These are phyloP conservation scores for Solanum tacnaense DNA, from an alignment of 257 asterid species.

Conservation along the genomic window DNA sequence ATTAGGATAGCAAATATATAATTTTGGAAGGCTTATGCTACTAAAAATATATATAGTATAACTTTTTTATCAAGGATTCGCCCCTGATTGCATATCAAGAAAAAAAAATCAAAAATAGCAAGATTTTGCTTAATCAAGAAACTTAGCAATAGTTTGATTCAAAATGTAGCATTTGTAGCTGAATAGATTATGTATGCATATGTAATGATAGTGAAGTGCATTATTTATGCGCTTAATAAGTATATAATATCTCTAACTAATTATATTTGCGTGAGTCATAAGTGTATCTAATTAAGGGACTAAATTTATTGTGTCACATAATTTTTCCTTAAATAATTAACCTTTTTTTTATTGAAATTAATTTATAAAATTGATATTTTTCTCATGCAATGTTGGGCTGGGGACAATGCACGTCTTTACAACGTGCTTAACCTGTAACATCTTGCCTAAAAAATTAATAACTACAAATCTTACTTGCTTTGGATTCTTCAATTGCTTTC, in stretches of 20 bases:
- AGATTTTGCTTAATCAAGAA: not conserved
- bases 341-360: not conserved
- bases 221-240: not conserved
- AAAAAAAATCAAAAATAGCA: not conserved
- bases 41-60: too few species aligned
- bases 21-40: not conserved
- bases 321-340: not conserved
- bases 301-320: not conserved
- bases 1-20: not conserved
- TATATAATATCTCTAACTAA: not conserved
- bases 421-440: not conserved
- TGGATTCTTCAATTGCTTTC: not conserved
- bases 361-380: not conserved
- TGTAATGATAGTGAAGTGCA: not conserved
- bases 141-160: not conserved
- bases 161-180: not conserved
- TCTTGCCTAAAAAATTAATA: not conserved
- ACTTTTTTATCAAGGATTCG: accelerated
- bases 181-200: not conserved
- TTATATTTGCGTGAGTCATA: not conserved
- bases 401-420: not conserved
- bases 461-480: not conserved
- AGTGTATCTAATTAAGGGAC: not conserved
- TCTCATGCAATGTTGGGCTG: not conserved
- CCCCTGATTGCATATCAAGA: accelerated